Evolutionary conservation across 768 basidiomycete genomes (phyloP).

Genomic region (Cyathus striatus): DNA sequence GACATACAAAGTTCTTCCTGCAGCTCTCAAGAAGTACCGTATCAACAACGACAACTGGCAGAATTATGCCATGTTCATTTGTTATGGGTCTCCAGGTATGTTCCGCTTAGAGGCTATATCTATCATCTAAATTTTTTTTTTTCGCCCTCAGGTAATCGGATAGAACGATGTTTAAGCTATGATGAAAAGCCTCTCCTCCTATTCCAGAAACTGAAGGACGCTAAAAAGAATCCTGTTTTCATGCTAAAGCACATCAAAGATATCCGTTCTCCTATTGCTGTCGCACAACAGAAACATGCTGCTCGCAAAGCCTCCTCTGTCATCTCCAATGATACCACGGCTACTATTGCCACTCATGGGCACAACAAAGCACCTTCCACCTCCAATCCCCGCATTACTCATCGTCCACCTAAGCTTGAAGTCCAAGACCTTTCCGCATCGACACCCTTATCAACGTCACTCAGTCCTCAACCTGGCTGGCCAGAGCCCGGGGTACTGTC

Average conservation of each 20-base stretch:
- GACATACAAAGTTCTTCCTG: slow-evolving; percentile 97
- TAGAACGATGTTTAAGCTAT: slow-evolving; percentile 93
- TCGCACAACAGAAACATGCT: slow-evolving; percentile 95
- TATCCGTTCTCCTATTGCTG: slow-evolving; percentile 94
- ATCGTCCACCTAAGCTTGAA: slow-evolving; percentile 66
- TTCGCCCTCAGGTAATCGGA: slow-evolving; percentile 51
- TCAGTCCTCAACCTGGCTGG: slow-evolving; percentile 72
- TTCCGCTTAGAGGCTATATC: background rate
- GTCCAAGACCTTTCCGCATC: slow-evolving; percentile 56
- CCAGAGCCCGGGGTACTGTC: slow-evolving; percentile 62
- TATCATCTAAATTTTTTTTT: background rate
- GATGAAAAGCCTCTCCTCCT: slow-evolving; percentile 97
- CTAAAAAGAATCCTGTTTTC: slow-evolving; percentile 97
- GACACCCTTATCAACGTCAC: slow-evolving; percentile 46
- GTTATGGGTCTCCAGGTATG: slow-evolving; percentile 88
- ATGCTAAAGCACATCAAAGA: slow-evolving; percentile 98
- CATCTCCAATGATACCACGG: slow-evolving; percentile 34
- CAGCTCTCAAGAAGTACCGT: slow-evolving; percentile 97
- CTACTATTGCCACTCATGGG: slow-evolving; percentile 38
- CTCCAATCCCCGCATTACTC: slow-evolving; percentile 33
- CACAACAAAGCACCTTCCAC: slow-evolving; percentile 36
- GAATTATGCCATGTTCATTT: slow-evolving; percentile 99
- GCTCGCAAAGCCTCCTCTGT: slow-evolving; percentile 72
- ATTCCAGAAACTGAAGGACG: slow-evolving; percentile 96
- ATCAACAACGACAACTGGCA: slow-evolving; percentile 99